Evolutionary conservation across 2,329 filamentous ascomycete species (phyloP), one percentile per base, ranked within the genome.

Genomic region (Cryoendolithus antarcticus): DNA sequence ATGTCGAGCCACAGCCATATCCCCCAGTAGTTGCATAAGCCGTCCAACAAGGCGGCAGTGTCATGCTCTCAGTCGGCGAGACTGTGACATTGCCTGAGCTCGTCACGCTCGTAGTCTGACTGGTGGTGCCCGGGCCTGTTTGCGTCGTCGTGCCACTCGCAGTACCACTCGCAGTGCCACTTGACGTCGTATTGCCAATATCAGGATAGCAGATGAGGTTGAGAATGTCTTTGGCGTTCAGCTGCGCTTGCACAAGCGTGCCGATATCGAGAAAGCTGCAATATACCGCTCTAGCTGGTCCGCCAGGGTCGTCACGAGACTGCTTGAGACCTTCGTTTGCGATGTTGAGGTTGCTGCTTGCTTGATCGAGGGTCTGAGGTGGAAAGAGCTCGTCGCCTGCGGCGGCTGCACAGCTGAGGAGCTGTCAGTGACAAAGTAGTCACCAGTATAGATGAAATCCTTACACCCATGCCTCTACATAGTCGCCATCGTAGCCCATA

Each of bases 341-440:
- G 9, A 19, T 32, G 10, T 36, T 30, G 21, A 41, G 34, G 21
- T 29, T 30, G 3, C 30, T 31, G 15, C 39, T 31, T 9, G 34
- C 39, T 11, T 41, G 19, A 7, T 21, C 10, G 6, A 36, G 15
- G 12, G 34, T 33, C 32, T 15, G 29, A 7, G 30, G 30, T 10
- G 19, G 34, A 33, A 41, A 41, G 3, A 41, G 8, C 7, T 31
- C 24, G 11, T 30, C 37, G 9, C 32, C 32, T 4, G 30, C 34
- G 9, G 30, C 34, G 7, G 34, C 36, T 28, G 39, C 39, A 15
- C 39, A 41, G 12, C 39, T 41, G n/a, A 33, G 9, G 11, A 11
- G 13, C n/a, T 4, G 21, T 15, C 7, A 11, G 32, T 29, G 33
- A 31, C 9, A 3, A 13, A 12, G 13, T 1, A 24, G 9, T 6